A percentile compares a stretch with the other conserved stretches of the same genome.
Conservation (phyloP, 331 rosid species). For the Malus hybrid region DNA sequence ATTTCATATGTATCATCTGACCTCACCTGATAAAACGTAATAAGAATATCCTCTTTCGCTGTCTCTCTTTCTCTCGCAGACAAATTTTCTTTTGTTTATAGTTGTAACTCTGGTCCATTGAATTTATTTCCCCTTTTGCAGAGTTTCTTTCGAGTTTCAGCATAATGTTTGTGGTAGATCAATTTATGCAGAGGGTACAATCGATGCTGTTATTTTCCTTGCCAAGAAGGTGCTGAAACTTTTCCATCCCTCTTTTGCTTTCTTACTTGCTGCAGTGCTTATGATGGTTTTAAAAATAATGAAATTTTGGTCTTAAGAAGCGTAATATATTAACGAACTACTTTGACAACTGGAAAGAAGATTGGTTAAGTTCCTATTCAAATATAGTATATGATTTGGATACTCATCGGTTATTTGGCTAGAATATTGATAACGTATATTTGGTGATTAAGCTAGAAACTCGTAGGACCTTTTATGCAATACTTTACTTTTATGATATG, state of each 20-base stretch:
- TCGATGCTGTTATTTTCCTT: conserved; percentile 79
- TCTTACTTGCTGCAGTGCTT: neutral
- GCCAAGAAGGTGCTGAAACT: conserved; percentile 61
- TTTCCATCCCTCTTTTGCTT: conserved; percentile 7
- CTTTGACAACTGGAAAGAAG: neutral
- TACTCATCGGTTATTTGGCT: neutral
- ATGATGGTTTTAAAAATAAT: neutral
- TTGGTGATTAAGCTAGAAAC: neutral
- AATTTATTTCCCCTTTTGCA: conserved; percentile 19
- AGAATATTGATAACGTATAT: neutral
- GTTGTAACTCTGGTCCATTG: neutral
- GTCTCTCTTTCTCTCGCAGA: conserved; percentile 3
- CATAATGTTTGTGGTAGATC: conserved; percentile 96
- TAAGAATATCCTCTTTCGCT: conserved; percentile 6
- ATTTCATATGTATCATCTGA: conserved; percentile 81
- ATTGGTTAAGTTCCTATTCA: neutral
- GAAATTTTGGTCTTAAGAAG: neutral
- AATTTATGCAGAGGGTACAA: conserved; percentile 89
- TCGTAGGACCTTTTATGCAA: neutral
- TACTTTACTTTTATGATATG: neutral
- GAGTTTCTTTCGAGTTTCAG: conserved; percentile 94
- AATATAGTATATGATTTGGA: neutral
- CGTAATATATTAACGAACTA: neutral
- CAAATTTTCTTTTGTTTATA: neutral
- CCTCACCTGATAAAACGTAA: conserved; percentile 86